Conservation (phyloP, 768 basidiomycete genomes). For the Tricholoma flavovirens region DNA sequence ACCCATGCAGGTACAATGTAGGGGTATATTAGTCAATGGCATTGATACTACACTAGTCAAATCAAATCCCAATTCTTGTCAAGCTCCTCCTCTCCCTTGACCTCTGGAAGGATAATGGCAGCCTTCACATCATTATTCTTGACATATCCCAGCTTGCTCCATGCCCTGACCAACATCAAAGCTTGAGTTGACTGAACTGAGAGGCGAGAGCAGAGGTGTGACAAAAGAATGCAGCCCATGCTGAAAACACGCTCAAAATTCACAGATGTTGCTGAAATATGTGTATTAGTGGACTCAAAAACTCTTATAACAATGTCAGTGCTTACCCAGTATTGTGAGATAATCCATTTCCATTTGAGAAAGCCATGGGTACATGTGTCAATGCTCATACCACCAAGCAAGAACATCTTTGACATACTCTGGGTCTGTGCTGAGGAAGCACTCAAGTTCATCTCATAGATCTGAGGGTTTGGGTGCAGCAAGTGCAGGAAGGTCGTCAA, state of each 20-base stretch:
- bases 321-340: slow-evolving; percentile 19
- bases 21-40: neutral
- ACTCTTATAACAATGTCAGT: neutral
- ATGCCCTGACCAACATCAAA: too few relatives aligned
- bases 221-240: too few relatives aligned
- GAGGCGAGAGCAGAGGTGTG: too few relatives aligned
- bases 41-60: neutral
- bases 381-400: slow-evolving; percentile 25
- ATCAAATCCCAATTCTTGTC: neutral
- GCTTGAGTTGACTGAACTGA: too few relatives aligned
- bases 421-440: slow-evolving; percentile 23
- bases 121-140: too few relatives aligned
- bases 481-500: slow-evolving; percentile 25
- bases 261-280: too few relatives aligned
- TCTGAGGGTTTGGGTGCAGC: slow-evolving; percentile 10
- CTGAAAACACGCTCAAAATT: too few relatives aligned
- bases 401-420: slow-evolving; percentile 21
- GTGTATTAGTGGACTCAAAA: neutral
- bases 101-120: too few relatives aligned
- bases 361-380: slow-evolving; percentile 19
- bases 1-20: neutral
- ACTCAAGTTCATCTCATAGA: slow-evolving; percentile 20
- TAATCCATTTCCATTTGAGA: slow-evolving; percentile 28
- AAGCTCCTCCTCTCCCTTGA: too few relatives aligned
- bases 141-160: too few relatives aligned